phyloP scores from a whole-genome alignment of 2,329 filamentous ascomycete genomes.

The Colletotrichum truncatum region DNA sequence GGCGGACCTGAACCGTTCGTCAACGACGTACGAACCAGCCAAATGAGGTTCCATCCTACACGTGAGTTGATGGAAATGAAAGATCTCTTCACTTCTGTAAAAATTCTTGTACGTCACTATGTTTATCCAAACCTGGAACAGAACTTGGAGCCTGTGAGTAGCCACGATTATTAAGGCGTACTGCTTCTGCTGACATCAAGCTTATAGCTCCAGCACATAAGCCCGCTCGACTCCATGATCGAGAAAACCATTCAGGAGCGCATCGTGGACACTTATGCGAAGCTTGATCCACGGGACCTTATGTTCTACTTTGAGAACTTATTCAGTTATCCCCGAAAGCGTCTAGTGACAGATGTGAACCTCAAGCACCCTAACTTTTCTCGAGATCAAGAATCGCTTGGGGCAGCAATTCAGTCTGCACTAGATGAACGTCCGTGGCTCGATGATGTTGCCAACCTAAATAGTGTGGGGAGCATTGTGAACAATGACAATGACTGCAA shows the following conservation, averaged over 20 bases:
- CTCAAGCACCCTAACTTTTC: constrained; percentile 52
- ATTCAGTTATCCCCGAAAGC: constrained; percentile 54
- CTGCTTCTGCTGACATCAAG: neutral
- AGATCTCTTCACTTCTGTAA: constrained; percentile 55
- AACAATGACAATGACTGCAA: constrained; percentile 50
- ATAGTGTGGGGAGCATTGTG: constrained; percentile 49
- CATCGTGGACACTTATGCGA: constrained; percentile 56
- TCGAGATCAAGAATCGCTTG: constrained; percentile 55
- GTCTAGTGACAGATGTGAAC: constrained; percentile 53
- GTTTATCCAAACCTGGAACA: constrained; percentile 56
- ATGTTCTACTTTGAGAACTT: constrained; percentile 57
- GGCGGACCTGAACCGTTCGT: constrained; percentile 49
- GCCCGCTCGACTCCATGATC: constrained; percentile 24
- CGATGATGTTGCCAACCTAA: constrained; percentile 37
- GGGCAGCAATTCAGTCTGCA: constrained; percentile 47
- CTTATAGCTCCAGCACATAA: constrained; percentile 6
- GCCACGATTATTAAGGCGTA: neutral
- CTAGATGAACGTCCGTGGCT: constrained; percentile 48
- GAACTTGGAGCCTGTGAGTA: constrained; percentile 45
- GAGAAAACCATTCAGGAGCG: constrained; percentile 36
- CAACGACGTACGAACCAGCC: constrained; percentile 51
- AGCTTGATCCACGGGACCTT: constrained; percentile 59
- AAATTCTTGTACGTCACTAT: constrained; percentile 53
- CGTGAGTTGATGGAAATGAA: constrained; percentile 54
- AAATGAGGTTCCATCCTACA: constrained; percentile 54